Evolutionary conservation across 1,139 yeast genomes (phyloP), one percentile per base, ranked within the genome.

Genomic region (Suhomyces panamericanus): DNA sequence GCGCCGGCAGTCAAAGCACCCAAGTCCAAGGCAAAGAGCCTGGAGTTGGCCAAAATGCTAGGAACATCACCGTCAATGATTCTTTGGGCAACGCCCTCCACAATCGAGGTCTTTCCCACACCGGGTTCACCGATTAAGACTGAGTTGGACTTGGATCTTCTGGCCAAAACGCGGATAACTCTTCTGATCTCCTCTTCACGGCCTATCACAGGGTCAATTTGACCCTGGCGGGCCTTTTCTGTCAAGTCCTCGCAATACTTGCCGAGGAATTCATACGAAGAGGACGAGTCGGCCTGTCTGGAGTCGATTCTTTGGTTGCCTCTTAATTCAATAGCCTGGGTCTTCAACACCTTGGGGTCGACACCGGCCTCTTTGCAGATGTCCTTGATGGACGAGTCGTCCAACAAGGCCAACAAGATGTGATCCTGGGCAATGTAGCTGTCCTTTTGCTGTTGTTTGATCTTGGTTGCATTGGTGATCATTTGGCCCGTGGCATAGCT

Each of bases 1-100:
- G 99, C 98, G 67, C 99, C 99, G 7, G 99, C 99, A 47, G 95
- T 91, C 58, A 93, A 79, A 1, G 99, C 95, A 52, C 98, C 98
- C 56, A 93, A 77, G 65, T 93, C 99, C 51, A 93, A 77, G 12
- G 97, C 87, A 65, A 85, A 90, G 46, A 93, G 75, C 53, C 85
- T 81, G 52, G 96, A 82, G 51, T 83, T 83, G 44, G 88, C 85
- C 56, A 93, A 76, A 49, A 91, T 87, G 39, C 83, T 80, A 36
- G 99, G 99, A 14, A 95, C 96, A 67, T 93, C 99, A 48, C 88
- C 89, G 60, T 93, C 97, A 50, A 93, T 84, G 52, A 93, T 90
- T 70, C 99, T 80, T 69, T 93, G 98, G 13, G 99, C 98, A 47
- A 93, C 97, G 55, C 99, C 99, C 73, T 93, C 99, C 41, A 91